Evolutionary conservation across 148 eudicot genomes (phyloP), one percentile per base, ranked within the genome.

Genomic region (Fagopyrum tataricum): DNA sequence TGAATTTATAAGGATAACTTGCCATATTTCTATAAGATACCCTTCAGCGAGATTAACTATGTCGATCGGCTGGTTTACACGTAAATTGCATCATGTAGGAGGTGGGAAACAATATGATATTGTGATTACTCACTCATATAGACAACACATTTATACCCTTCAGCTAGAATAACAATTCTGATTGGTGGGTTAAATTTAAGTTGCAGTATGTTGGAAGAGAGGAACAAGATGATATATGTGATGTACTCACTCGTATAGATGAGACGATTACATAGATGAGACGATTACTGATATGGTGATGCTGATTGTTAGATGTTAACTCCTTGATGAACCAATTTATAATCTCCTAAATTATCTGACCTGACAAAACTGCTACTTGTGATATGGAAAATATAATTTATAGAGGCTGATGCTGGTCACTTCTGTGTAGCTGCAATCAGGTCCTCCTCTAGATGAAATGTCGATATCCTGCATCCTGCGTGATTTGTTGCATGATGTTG

Each of bases 401-500:
- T 64, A 64, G 43, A 39, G 43, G 44, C 69, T 64, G 18, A 64
- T 64, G n/a, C 21, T 39, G 44, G 69, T 15, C 37, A n/a, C 15
- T 15, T 64, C 44, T 39, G 43, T 44, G 49, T 97, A 94, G 98
- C 89, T 94, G 41, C 97, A 89, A 83, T 84, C 98, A 69, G 96
- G 93, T 75, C 90, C 87, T 67, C 98, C 98, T 68, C 86, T 94
- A 73, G 98, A 94, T 81, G 98, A 94, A 84, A 79, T 86, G 80
- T 89, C 98, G 18, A 91, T 94, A 77, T 87, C 93, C 75, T 94
- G 88, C 84, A 94, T 94, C 75, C 79, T 91, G 76, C 91, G 95
- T 56, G 98, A 94, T 83, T 84, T 94, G 85, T 90, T 94, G 74
- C 98, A 91, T 81, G 98, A 97, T 20, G 74, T 94, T 78, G 98